Conservation (phyloP, 768 basidiomycete genomes). For the Leccinum subgranulosum region DNA sequence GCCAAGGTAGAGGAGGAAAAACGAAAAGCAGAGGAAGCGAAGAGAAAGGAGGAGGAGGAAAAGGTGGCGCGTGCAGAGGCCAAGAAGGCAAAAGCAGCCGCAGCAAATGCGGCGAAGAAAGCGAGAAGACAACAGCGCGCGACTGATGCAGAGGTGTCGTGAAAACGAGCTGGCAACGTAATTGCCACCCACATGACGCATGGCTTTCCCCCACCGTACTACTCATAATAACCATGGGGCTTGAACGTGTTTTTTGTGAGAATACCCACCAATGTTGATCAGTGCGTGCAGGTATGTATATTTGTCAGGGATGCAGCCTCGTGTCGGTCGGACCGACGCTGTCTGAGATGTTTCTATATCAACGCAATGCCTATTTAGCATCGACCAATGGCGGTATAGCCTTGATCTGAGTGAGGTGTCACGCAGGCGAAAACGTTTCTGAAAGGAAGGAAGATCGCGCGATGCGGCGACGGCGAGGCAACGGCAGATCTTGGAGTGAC, state of each 20-base stretch:
- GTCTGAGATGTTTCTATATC: slow-evolving; percentile 12
- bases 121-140: slow-evolving; percentile 65
- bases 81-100: slow-evolving; percentile 81
- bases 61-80: slow-evolving; percentile 70
- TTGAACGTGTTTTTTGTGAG: slow-evolving; percentile 6
- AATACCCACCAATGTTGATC: background rate
- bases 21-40: slow-evolving; percentile 67
- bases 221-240: slow-evolving; percentile 1
- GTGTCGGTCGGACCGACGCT: slow-evolving; percentile 9
- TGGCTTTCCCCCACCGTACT: background rate
- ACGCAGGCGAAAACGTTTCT: slow-evolving; percentile 20
- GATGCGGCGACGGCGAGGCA: background rate
- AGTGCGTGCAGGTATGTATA: background rate
- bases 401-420: slow-evolving; percentile 20
- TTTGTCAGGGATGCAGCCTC: slow-evolving; percentile 1
- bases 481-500: background rate
- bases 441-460: background rate
- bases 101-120: slow-evolving; percentile 90
- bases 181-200: background rate
- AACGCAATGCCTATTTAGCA: slow-evolving; percentile 8
- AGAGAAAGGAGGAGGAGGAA: slow-evolving; percentile 76
- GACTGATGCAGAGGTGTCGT: slow-evolving; percentile 35
- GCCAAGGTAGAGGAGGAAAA: slow-evolving; percentile 54
- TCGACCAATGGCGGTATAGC: slow-evolving; percentile 20
- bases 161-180: background rate